Conservation (phyloP, 495 filamentous ascomycete species). For the Gamarada debralockiae region DNA sequence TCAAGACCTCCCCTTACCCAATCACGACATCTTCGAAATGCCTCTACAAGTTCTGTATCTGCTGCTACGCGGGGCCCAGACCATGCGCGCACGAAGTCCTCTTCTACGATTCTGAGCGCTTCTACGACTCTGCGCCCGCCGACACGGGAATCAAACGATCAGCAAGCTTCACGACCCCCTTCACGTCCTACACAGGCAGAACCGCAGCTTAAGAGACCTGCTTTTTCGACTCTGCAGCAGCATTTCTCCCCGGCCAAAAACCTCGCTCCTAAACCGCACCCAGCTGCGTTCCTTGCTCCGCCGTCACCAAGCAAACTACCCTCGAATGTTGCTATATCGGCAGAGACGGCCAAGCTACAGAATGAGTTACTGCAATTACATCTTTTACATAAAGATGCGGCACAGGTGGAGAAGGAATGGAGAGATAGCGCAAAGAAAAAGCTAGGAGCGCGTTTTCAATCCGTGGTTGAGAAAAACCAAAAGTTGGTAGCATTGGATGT, state of each 20-base stretch:
- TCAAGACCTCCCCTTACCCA: conserved; percentile 20
- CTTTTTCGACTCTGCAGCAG: conserved; percentile 66
- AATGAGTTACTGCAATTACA: conserved; percentile 71
- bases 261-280: conserved; percentile 50
- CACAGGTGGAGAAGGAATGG: conserved; percentile 35
- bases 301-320: conserved; percentile 49
- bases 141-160: conserved; percentile 16
- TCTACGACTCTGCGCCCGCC: conserved; percentile 42
- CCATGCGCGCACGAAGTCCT: conserved; percentile 29
- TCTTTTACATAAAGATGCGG: conserved; percentile 55
- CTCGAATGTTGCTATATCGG: conserved; percentile 48
- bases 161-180: conserved; percentile 23
- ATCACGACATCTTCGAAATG: conserved; percentile 22
- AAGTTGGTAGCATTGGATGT: conserved; percentile 29
- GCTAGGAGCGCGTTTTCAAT: conserved; percentile 36
- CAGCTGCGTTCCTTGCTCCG: conserved; percentile 46
- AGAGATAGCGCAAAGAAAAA: conserved; percentile 39
- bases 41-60: conserved; percentile 14
- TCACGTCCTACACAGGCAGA: conserved; percentile 14
- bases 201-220: conserved; percentile 38
- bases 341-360: conserved; percentile 60
- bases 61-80: conserved; percentile 7
- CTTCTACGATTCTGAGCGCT: conserved; percentile 31
- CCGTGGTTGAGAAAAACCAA: conserved; percentile 30
- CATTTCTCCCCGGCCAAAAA: conserved; percentile 64